Evolutionary conservation across 116 monocot species (phyloP).

Genomic region (Papilionanthe hybrid): DNA sequence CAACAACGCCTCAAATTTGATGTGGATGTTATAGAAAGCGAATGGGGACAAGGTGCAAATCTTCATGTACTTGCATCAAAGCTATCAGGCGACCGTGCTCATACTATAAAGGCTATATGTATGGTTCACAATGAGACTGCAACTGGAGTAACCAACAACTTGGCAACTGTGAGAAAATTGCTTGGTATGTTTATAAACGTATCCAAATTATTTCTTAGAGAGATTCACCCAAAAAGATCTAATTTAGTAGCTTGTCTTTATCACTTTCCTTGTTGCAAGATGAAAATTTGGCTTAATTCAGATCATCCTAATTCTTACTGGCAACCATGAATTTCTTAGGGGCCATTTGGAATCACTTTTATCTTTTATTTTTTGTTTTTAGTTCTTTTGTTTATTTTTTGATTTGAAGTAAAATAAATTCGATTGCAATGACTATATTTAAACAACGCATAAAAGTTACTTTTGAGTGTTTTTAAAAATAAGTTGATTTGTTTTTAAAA

Average conservation of each 20-base stretch:
- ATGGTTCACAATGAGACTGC: slow-evolving; percentile 96
- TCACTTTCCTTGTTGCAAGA: neutral
- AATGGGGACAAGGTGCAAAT: slow-evolving; percentile 85
- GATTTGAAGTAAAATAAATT: no score
- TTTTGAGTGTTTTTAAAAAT: no score
- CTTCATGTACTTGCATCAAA: slow-evolving; percentile 67
- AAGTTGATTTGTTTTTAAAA: no score
- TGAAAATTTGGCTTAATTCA: neutral
- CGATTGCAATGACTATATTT: no score
- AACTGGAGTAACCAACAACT: slow-evolving; percentile 88
- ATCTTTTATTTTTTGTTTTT: no score
- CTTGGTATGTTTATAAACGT: slow-evolving; percentile 41
- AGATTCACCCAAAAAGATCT: no score
- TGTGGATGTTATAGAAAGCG: slow-evolving; percentile 92
- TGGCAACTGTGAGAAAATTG: slow-evolving; percentile 62
- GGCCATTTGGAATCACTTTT: no score
- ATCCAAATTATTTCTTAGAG: neutral
- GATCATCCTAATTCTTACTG: neutral
- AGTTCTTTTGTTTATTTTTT: no score
- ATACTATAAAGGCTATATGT: slow-evolving; percentile 79
- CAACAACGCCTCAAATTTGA: slow-evolving; percentile 83
- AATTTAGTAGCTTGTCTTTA: neutral
- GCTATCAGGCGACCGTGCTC: slow-evolving; percentile 43
- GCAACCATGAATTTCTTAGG: neutral
- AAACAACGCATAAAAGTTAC: no score